phyloP scores from a whole-genome alignment of 306 rosid genomes.

The Dicorynia guianensis region DNA sequence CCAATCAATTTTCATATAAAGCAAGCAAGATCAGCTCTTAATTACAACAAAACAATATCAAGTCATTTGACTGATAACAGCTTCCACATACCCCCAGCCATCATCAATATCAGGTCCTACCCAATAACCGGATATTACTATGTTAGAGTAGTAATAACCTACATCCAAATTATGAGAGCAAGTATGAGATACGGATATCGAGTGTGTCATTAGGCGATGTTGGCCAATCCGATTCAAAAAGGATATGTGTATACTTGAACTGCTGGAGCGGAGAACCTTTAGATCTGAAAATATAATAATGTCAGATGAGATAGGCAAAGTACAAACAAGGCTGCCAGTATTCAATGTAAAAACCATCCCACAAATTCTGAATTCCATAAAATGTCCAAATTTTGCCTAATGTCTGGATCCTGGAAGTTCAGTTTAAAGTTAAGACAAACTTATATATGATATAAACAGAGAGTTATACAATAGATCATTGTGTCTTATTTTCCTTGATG shows the following conservation, averaged over 20 bases:
- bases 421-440: conserved; percentile 34
- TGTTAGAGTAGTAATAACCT: conserved; percentile 44
- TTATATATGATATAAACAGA: neutral
- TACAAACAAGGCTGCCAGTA: conserved; percentile 22
- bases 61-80: conserved; percentile 60
- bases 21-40: conserved; percentile 40
- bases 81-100: conserved; percentile 92
- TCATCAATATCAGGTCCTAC: conserved; percentile 94
- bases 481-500: conserved; percentile 7
- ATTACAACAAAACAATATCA: conserved; percentile 36
- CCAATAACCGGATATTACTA: conserved; percentile 82
- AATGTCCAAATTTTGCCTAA: conserved; percentile 7
- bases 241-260: conserved; percentile 36
- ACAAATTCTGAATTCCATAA: conserved; percentile 15
- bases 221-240: conserved; percentile 42
- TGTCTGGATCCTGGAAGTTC: conserved; percentile 8
- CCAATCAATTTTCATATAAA: conserved; percentile 12
- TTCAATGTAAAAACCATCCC: conserved; percentile 27
- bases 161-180: conserved; percentile 45
- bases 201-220: conserved; percentile 36
- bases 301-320: conserved; percentile 36
- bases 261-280: conserved; percentile 45
- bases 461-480: neutral
- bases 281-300: conserved; percentile 65
- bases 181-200: conserved; percentile 46